Evolutionary conservation across 495 filamentous ascomycete species (phyloP), one percentile per base, ranked within the genome.

Genomic region (Penicillium bovifimosum): DNA sequence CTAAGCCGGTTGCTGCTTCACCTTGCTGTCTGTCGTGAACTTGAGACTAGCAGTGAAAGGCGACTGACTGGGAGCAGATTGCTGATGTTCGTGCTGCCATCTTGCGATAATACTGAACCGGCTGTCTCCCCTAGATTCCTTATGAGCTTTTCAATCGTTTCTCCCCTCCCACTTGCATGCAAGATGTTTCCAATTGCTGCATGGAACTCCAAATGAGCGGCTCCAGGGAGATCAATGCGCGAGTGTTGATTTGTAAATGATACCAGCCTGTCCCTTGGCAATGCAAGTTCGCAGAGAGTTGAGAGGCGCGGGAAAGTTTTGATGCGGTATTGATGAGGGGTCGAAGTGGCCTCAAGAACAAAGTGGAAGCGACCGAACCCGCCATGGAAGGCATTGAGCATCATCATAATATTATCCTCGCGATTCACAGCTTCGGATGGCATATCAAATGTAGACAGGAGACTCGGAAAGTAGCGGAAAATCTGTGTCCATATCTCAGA

Each of bases 141-240:
- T 20, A 29, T 31, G 6, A 50, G 36, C 2, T 39, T 32, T 41
- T 50, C 35, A 32, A 50, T 50, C 1, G 6, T 32, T 50, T 40
- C 35, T 16, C 6, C 35, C 0, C 27, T 26, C 9, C 34, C 35
- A 20, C 29, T 50, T 39, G 20, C 29, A 32, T 50, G n/a, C 16
- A 50, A 13, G 33, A 50, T 50, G 35, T 50, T 50, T 5, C 47
- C 47, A 26, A 50, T n/a, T 11, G 35, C 47, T 17, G 47, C 35
- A 31, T 50, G 47, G 7, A 50, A n/a, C 26, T 33, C 11, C 26
- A 50, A 10, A 27, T 31, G n/a, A 0, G 11, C 6, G 0, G 26
- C 5, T 29, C 16, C 33, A 16, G 45, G 45, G 29, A 32, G 33
- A 36, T 5, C 11, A 10, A 17, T 29, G 28, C 6, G 33, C 16